Base-by-base conservation (phyloP, 2,329 filamentous ascomycete genomes). In the Fonsecaea pugnacius region DNA sequence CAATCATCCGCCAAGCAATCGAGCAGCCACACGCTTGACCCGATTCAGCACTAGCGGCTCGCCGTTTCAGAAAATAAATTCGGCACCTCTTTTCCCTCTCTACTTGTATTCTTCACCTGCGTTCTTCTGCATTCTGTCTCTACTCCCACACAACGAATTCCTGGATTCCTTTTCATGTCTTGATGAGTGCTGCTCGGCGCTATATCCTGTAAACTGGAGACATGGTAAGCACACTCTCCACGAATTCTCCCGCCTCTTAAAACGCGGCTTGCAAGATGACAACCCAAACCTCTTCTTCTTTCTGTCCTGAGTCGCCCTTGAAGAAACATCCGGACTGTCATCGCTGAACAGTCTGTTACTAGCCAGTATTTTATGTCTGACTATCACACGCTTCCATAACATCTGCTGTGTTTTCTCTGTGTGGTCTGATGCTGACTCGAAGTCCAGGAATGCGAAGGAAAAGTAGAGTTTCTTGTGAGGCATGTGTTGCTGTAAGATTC, bases 341-440 rank as follows among this genome's bases (percentile, higher is more conserved):
- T 86, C 84, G 82, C 84, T 82, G 81, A 84, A 83, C 78, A 79
- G 82, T 83, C 85, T 87, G 86, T 84, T 88, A 88, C 86, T 89
- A 86, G 86, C 86, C 86, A 89, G 86, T 88, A 88, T 82, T 79
- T 79, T 79, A 84, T 84, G 85, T 87, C 86, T 88, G 86, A 89
- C 43, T 48, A 48, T 79, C 63, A 6, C 70, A 70, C 66, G 70
- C 68, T 63, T 66, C 32, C 32, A 14, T 24, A 43, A 30, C 35
- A 53, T 27, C 43, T 48, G 43, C 12, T 12, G 9, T 48, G 27
- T 27, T 10, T 5, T 48, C 10, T 5, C 12, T 48, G 7, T 48
- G 43, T 48, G 18, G 8, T 48, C 43, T 27, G 18, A 24, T 24
- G 21, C 21, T 48, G 18, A 48, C 21, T 27, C 9, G 43, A 12